Evolutionary conservation across 2,329 filamentous ascomycete species (phyloP), one percentile per base, ranked within the genome.

Genomic region (Penicillium digitatum): DNA sequence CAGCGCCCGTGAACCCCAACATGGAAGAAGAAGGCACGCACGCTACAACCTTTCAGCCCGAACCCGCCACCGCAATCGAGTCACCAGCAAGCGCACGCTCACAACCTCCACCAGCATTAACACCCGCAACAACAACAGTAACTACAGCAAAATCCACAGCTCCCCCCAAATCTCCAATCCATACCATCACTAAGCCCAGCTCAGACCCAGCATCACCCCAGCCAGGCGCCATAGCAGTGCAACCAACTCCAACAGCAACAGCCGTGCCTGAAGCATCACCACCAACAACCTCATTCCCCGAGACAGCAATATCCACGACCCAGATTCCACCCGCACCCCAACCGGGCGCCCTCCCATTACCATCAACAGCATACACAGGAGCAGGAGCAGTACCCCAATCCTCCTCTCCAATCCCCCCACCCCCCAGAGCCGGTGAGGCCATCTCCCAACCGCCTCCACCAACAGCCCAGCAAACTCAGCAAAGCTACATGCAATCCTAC

Each of bases 161-260:
- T 18, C 29, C 48, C 16, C 8, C 44, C 5, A 34, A 32, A 16
- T 27, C 48, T 3, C 4, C 27, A 43, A 16, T 43, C 20, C 16
- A 43, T 20, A 14, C 48, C 24, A 9, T 22, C 29, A 16, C 38
- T 16, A 11, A 48, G 18, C 46, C 46, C 2, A 22, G 0, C 12
- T 8, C 35, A 20, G n/a, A n/a, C n/a, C 38, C 76, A 27, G 73
- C 74, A 47, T 68, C 73, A 8, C 74, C 75, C 8, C 73, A 74
- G 59, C 69, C 75, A 29, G 75, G 74, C 20, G 68, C 65, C 8
- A 46, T 51, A 9, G 63, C 67, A 27, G 42, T 26, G 5, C 45
- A 56, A 9, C 46, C 54, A 0, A 51, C 52, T 29, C 29, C 57
- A 34, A 34, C 40, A 9, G 10, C 52, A 31, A 26, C 52, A 24